These are phyloP conservation scores for Conoideocrella luteorostrata DNA, from an alignment of 2,329 filamentous ascomycete species.

Conservation along the genomic window DNA sequence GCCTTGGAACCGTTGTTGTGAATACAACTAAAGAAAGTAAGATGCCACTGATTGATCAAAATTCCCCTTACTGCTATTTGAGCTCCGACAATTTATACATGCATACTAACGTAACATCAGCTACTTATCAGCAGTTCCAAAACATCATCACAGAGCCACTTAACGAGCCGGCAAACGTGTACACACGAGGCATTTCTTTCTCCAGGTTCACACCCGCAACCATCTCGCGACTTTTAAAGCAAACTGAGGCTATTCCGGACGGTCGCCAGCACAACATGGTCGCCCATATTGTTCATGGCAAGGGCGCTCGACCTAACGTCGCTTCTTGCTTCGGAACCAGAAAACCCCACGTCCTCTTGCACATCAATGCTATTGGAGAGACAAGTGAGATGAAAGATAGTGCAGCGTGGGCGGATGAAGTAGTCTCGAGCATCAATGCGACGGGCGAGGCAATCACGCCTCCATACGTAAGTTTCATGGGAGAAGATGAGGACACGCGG, in stretches of 20 bases:
- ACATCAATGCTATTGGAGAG: neutral
- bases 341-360: neutral
- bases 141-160: neutral
- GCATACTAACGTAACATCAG: too few relatives aligned
- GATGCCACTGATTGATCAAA: neutral
- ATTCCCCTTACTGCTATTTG: neutral
- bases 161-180: neutral
- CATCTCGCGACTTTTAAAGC: neutral
- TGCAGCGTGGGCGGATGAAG: neutral
- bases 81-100: too few relatives aligned
- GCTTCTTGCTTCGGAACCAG: neutral
- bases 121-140: slow-evolving; percentile 1
- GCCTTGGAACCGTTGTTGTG: slow-evolving; percentile 3
- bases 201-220: neutral
- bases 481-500: neutral
- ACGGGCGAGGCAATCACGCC: neutral
- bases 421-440: neutral
- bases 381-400: neutral
- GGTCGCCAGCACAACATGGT: neutral
- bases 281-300: neutral
- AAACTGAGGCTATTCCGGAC: neutral
- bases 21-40: slow-evolving; percentile 1
- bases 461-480: neutral
- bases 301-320: neutral
- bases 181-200: slow-evolving; percentile 1